A percentile compares a stretch with the other conserved stretches of the same genome.
Conservation (phyloP, 108 stramenopile genomes). For the Cyclotella sp. region DNA sequence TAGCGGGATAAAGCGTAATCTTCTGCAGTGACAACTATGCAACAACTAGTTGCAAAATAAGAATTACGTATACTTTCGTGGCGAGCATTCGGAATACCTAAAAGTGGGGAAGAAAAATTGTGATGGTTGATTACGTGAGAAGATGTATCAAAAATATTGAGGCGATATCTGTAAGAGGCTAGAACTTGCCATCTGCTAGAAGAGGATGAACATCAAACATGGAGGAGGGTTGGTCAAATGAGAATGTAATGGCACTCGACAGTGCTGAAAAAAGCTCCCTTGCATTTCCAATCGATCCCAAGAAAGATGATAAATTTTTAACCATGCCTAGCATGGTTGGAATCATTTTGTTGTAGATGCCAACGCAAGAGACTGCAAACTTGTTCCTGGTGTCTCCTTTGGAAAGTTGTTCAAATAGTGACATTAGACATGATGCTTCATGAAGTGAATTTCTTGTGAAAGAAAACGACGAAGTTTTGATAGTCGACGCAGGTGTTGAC, state of each 20-base stretch:
- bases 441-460: conserved; percentile 47
- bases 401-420: conserved; percentile 44
- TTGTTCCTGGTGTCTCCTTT: conserved; percentile 31
- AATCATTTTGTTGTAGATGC: conserved; percentile 34
- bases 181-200: conserved; percentile 42
- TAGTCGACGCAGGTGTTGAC: conserved; percentile 31
- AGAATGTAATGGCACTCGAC: conserved; percentile 33
- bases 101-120: background rate
- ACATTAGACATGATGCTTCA: conserved; percentile 22
- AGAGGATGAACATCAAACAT: conserved; percentile 49
- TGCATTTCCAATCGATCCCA: conserved; percentile 72
- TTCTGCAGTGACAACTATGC: conserved; percentile 50
- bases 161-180: background rate
- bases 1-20: conserved; percentile 58
- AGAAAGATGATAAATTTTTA: conserved; percentile 45
- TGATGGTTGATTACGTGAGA: background rate
- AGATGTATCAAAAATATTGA: background rate
- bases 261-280: conserved; percentile 67
- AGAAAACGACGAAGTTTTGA: conserved; percentile 36
- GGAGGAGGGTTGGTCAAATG: conserved; percentile 30
- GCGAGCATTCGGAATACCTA: conserved; percentile 62
- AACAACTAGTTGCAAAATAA: conserved; percentile 64
- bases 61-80: conserved; percentile 75
- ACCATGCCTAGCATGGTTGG: conserved; percentile 28
- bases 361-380: conserved; percentile 24